Percentiles rank a stretch among this genome's conserved stretches.
Conservation (phyloP, 495 filamentous ascomycete genomes). For the Hypoxylon fragiforme region DNA sequence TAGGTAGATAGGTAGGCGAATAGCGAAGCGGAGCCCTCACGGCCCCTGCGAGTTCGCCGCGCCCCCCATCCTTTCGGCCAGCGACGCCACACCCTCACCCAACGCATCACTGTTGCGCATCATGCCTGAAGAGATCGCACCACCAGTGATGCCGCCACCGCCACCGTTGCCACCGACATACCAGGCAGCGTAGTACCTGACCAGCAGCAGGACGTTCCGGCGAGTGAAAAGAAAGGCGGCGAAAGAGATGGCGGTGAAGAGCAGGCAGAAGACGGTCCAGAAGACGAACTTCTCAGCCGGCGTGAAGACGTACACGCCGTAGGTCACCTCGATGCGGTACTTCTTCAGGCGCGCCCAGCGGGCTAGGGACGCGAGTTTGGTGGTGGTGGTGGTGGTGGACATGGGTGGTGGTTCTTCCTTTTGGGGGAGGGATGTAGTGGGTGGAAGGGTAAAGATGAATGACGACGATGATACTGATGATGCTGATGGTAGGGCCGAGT, state of each 20-base stretch:
- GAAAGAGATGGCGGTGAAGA: slow-evolving; percentile 30
- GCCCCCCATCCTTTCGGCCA: slow-evolving; percentile 18
- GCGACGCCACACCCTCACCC: slow-evolving; percentile 18
- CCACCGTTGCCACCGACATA: slow-evolving; percentile 11
- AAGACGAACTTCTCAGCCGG: slow-evolving; percentile 49
- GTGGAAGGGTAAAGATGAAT: background rate
- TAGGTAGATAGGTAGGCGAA: too few species aligned
- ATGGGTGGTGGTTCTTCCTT: too few species aligned
- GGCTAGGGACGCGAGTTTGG: slow-evolving; percentile 1
- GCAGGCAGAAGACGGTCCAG: slow-evolving; percentile 35
- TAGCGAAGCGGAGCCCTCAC: background rate
- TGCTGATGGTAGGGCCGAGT: background rate
- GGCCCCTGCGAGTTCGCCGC: slow-evolving; percentile 22
- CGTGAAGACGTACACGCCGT: slow-evolving; percentile 52
- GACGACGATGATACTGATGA: background rate
- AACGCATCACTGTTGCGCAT: slow-evolving; percentile 7
- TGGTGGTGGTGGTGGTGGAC: background rate
- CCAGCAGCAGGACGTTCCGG: slow-evolving; percentile 18
- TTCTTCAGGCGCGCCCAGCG: slow-evolving; percentile 51
- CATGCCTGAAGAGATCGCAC: too few species aligned
- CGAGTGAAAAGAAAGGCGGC: slow-evolving; percentile 21
- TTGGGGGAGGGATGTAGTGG: too few species aligned
- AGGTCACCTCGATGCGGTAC: slow-evolving; percentile 53
- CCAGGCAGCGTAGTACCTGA: slow-evolving; percentile 12
- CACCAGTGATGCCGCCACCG: too few species aligned